Evolutionary conservation across 2,329 filamentous ascomycete species (phyloP).

Genomic region (Scytalidium sp.): DNA sequence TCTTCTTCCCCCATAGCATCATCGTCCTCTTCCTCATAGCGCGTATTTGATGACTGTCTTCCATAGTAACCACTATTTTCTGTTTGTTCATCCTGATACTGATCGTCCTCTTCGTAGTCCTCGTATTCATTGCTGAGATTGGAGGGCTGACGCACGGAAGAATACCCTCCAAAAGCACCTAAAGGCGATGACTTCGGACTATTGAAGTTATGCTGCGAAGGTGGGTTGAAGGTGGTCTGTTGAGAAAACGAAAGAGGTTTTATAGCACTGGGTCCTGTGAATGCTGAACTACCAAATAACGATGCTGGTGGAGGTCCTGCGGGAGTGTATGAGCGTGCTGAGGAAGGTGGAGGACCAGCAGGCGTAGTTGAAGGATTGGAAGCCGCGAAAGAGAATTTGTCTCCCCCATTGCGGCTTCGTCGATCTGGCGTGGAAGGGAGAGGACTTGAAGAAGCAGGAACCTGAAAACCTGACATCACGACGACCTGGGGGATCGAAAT

Average conservation of each 20-base stretch:
- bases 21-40: constrained; percentile 39
- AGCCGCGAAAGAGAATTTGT: constrained; percentile 21
- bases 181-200: constrained; percentile 17
- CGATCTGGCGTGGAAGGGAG: constrained; percentile 32
- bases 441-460: constrained; percentile 27
- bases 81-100: not conserved
- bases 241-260: constrained; percentile 33
- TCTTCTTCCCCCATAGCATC: constrained; percentile 31
- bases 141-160: constrained; percentile 38
- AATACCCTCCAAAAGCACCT: constrained; percentile 15
- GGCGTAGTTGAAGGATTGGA: constrained; percentile 52
- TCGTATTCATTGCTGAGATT: constrained; percentile 44
- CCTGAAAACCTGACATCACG: constrained; percentile 21
- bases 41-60: constrained; percentile 28
- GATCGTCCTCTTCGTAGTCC: not conserved
- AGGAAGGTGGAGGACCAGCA: constrained; percentile 51
- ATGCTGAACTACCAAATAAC: constrained; percentile 48
- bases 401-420: constrained; percentile 21
- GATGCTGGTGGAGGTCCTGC: constrained; percentile 48
- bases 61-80: constrained; percentile 13
- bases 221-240: constrained; percentile 18
- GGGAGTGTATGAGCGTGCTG: constrained; percentile 52
- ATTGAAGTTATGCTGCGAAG: constrained; percentile 13
- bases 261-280: constrained; percentile 26
- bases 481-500: not conserved